Base-by-base conservation (phyloP, 148 eudicot genomes). In the Cornus kousa region DNA sequence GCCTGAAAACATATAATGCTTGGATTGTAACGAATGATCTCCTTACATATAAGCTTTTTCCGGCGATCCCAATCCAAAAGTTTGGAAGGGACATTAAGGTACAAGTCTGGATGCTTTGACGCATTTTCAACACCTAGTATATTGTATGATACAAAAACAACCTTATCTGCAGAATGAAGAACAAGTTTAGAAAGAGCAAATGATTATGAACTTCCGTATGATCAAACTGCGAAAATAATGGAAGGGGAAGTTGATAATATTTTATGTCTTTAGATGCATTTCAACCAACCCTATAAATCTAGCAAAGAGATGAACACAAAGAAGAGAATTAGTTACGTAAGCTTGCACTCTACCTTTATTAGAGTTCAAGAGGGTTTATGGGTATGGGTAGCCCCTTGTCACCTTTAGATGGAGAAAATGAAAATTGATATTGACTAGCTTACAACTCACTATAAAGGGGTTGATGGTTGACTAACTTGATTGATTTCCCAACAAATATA, bases 111-210 rank as follows among this genome's bases (percentile, higher is more conserved):
- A 87, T 95, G 98, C 71, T 84, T 90, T 68, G 78, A 80, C 68
- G 94, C 98, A 93, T 95, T 95, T 78, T 90, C 92, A 78, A 91
- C 97, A 57, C 94, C 97, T 74, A 95, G 86, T 82, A 95, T 84
- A 85, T 95, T 95, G 86, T 93, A 95, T 16, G 98, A 93, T 72
- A 90, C 85, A 62, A 93, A 70, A 53, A 90, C 88, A 82, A 89
- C 65, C 83, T 79, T 90, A 73, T 91, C 98, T 95, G 97, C 87
- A 87, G 39, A 71, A 78, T 67, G 43, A 82, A 84, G 33, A 33
- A 79, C 67, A 77, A 6, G 53, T 71, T 33, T 7, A 59, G 35
- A 48, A 13, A 60, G 55, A 74, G 48, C 67, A 72, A 50, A 78
- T 74, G 11, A 57, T 77, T 72, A 66, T 23, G 17, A 75, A 70